phyloP scores from a whole-genome alignment of 805 yeast genomes.

The Starmerella roubikii region DNA sequence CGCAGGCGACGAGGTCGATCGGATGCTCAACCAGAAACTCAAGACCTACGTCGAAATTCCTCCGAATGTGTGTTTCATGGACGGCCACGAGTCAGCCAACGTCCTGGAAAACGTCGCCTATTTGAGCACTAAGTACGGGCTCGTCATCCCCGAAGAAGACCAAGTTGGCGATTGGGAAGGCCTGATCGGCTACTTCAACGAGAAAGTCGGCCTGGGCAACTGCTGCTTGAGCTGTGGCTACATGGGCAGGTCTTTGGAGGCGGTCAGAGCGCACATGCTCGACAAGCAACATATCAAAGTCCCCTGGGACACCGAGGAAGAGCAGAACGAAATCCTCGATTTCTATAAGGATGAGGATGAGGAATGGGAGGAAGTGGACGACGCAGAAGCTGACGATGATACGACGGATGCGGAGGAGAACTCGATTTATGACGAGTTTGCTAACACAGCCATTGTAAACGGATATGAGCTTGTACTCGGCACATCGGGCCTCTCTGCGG shows the following conservation, averaged over 20 bases:
- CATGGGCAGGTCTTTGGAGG: constrained; percentile 71
- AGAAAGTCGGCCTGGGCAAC: constrained; percentile 69
- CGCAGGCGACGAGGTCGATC: constrained; percentile 19
- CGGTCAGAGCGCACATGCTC: constrained; percentile 78
- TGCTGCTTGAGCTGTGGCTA: constrained; percentile 71
- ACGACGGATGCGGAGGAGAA: constrained; percentile 19
- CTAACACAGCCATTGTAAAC: constrained; percentile 30
- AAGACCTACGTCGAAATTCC: constrained; percentile 23
- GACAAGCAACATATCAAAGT: constrained; percentile 77
- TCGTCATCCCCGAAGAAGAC: constrained; percentile 72
- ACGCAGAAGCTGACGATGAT: constrained; percentile 23
- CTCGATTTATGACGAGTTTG: constrained; percentile 22
- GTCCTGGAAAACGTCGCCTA: constrained; percentile 53
- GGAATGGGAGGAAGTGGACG: constrained; percentile 28
- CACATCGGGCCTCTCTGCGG: constrained; percentile 54
- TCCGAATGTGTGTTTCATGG: constrained; percentile 28
- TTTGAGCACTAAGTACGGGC: constrained; percentile 69
- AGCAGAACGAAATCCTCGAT: constrained; percentile 58
- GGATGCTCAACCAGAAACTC: constrained; percentile 21
- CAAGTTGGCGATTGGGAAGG: constrained; percentile 60
- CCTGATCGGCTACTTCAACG: constrained; percentile 58
- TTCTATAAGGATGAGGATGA: constrained; percentile 77
- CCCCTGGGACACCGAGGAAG: constrained; percentile 75
- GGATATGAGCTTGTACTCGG: constrained; percentile 63
- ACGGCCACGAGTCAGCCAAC: constrained; percentile 37